Evolutionary conservation across 371 early-diverging fungal species (phyloP).

Genomic region (Mucor circinelloides): DNA sequence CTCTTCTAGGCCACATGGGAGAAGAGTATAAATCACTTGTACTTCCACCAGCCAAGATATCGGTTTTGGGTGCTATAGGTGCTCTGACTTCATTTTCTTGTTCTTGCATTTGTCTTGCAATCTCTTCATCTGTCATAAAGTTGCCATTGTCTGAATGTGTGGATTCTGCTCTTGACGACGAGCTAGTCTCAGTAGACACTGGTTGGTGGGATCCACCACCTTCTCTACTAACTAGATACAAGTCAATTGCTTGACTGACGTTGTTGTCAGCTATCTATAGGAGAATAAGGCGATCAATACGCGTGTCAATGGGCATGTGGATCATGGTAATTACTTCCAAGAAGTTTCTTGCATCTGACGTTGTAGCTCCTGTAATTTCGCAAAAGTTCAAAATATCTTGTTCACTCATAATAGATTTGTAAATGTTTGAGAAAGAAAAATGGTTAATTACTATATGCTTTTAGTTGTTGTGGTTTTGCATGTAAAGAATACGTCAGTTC

Average conservation of each 20-base stretch:
- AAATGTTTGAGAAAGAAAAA: not conserved
- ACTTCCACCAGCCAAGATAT: slow-evolving; percentile 65
- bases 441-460: not conserved
- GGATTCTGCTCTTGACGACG: slow-evolving; percentile 5
- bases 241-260: slow-evolving; percentile 42
- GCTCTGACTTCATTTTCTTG: slow-evolving; percentile 63
- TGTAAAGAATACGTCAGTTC: slow-evolving; percentile 1
- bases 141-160: slow-evolving; percentile 5
- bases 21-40: slow-evolving; percentile 5
- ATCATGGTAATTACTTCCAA: slow-evolving; percentile 30
- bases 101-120: slow-evolving; percentile 57
- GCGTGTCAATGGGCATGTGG: too few species aligned
- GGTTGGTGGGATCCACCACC: not conserved
- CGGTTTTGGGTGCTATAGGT: slow-evolving; percentile 77
- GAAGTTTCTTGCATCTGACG: slow-evolving; percentile 41
- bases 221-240: slow-evolving; percentile 44
- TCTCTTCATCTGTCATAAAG: slow-evolving; percentile 50
- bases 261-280: slow-evolving; percentile 47
- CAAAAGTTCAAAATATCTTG: slow-evolving; percentile 41
- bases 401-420: slow-evolving; percentile 27
- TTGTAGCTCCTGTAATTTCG: slow-evolving; percentile 42
- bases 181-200: not conserved
- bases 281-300: not conserved
- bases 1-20: slow-evolving; percentile 5
- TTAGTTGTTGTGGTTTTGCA: not conserved